Base-by-base conservation (phyloP, 2,329 filamentous ascomycete genomes). In the Xylaria arbuscula region DNA sequence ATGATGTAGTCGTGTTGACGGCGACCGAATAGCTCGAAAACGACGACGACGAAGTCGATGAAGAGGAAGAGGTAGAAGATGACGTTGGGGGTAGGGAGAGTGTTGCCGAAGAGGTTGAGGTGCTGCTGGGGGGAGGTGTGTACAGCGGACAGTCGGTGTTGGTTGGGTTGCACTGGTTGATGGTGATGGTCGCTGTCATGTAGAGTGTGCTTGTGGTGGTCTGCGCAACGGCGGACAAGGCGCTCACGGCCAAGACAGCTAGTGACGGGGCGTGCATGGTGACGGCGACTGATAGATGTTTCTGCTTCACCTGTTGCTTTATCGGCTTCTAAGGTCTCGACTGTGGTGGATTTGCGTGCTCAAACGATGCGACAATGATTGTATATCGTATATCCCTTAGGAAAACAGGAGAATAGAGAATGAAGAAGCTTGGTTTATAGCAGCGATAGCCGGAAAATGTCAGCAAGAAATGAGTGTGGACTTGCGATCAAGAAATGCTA, bases 61-160 rank as follows among this genome's bases (percentile, higher is more conserved):
- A 63, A 0, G 59, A 59, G 10, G 47, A 58, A 9, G 54, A 32
- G 22, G 56, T 58, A 0, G 55, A 68, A 59, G 45, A 67, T 0
- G 64, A 58, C 17, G 72, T 67, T 8, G 22, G 22, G 6, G 55
- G 53, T 45, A 70, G 64, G n/a, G 70, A 64, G 4, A 71, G 64
- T 36, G 69, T 59, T 17, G 51, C 45, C 22, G 61, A 53, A 32
- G 64, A 68, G 15, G 73, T 28, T 1, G 40, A 45, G 15, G 15
- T 45, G 40, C 40, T 72, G 68, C 53, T 76, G 47, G 71, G 55
- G 24, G 70, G 51, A 55, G 76, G 65, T 42, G 72, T 75, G 71
- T 78, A 77, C 57, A 77, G 70, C 32, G 76, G 76, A 72, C 76
- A 78, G 13, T 64, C 73, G 2, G 76, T 72, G 70, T 78, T 76